These are phyloP conservation scores for Venturia asperata DNA, from an alignment of 2,329 filamentous ascomycete species.

Conservation along the genomic window DNA sequence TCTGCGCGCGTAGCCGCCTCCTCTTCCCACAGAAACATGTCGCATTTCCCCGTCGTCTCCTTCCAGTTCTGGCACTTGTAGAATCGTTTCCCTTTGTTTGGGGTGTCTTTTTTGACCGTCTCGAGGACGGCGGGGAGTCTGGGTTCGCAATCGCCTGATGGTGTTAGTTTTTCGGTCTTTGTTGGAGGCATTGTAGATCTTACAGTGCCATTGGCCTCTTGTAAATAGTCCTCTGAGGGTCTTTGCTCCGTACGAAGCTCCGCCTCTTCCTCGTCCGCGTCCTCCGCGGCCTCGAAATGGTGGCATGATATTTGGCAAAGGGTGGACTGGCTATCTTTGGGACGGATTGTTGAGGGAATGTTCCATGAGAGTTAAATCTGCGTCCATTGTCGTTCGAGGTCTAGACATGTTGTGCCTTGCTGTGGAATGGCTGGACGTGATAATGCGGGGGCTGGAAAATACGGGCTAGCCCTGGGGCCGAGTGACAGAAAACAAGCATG, in stretches of 20 bases:
- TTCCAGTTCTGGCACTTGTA: conserved; percentile 50
- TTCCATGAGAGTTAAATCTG: not conserved
- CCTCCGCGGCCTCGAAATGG: conserved; percentile 6
- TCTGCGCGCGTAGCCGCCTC: conserved; percentile 46
- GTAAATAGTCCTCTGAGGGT: not conserved
- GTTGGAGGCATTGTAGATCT: not conserved
- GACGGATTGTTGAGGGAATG: not conserved
- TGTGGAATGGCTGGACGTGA: not conserved
- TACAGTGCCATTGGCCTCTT: conserved; percentile 8
- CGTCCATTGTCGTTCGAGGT: not conserved
- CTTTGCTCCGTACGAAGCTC: not conserved
- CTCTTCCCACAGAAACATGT: conserved; percentile 53
- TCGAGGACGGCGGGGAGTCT: conserved; percentile 48
- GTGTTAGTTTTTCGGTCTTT: not conserved
- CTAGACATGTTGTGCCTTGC: not conserved
- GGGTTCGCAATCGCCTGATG: conserved; percentile 47
- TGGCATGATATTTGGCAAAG: not conserved
- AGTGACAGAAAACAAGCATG: not conserved
- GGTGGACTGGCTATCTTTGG: not conserved
- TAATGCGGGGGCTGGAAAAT: conserved; percentile 1
- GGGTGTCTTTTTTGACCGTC: conserved; percentile 50
- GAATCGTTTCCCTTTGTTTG: conserved; percentile 52
- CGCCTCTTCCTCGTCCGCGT: not conserved
- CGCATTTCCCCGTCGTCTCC: conserved; percentile 38
- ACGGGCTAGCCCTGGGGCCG: not conserved